phyloP scores from a whole-genome alignment of 495 filamentous ascomycete genomes.

The Hypomontagnella monticulosa region DNA sequence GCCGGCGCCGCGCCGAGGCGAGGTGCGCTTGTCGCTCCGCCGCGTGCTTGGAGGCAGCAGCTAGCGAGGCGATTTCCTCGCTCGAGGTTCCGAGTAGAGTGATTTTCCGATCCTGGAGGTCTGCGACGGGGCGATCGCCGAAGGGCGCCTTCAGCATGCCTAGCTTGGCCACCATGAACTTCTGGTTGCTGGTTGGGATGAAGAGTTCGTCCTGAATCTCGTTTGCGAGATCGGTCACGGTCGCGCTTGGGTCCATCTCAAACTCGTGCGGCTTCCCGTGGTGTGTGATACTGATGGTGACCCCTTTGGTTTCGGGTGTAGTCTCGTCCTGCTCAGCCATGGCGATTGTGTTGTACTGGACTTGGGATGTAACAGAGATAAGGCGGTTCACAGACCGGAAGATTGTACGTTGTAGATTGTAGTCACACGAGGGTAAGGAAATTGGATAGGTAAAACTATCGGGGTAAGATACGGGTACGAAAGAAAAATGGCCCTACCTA shows the following conservation, averaged over 20 bases:
- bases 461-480: not conserved
- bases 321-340: slow-evolving; percentile 35
- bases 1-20: slow-evolving; percentile 48
- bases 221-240: slow-evolving; percentile 69
- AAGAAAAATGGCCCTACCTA: slow-evolving; percentile 20
- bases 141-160: slow-evolving; percentile 71
- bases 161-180: slow-evolving; percentile 75
- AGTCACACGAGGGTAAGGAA: not conserved
- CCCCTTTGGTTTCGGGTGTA: slow-evolving; percentile 33
- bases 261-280: slow-evolving; percentile 61
- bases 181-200: slow-evolving; percentile 76
- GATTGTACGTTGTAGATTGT: too few species aligned
- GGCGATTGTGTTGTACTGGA: slow-evolving; percentile 12
- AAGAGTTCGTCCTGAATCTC: slow-evolving; percentile 63
- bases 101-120: slow-evolving; percentile 66
- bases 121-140: slow-evolving; percentile 53
- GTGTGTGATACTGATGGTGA: slow-evolving; percentile 65
- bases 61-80: slow-evolving; percentile 61
- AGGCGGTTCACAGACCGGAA: too few species aligned
- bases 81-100: slow-evolving; percentile 69
- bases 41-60: slow-evolving; percentile 50
- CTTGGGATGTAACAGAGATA: not conserved
- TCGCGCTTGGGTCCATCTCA: slow-evolving; percentile 56
- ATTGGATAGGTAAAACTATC: not conserved
- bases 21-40: slow-evolving; percentile 52